Evolutionary conservation across 1,284 basidiomycete genomes (phyloP), one percentile per base, ranked within the genome.

Genomic region (Sporisorium iseilematis-ciliati): DNA sequence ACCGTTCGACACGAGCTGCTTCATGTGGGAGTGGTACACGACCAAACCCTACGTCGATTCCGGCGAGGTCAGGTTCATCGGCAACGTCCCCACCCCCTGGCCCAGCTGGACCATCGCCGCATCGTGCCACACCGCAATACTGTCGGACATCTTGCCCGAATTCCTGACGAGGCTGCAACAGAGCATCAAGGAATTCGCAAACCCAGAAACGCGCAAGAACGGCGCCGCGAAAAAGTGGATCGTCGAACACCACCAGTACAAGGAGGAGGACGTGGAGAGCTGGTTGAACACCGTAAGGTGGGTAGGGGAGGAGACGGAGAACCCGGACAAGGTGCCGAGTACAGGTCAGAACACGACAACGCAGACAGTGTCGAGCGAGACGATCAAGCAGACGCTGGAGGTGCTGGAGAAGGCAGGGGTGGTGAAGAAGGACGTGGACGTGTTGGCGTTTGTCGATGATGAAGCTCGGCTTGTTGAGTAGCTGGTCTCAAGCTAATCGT

Each of bases 31-130:
- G 46, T 86, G 86, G 86, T 97, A 97, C 86, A 98, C 96, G 2
- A 97, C 95, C 18, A 98, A 97, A 85, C 95, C 96, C 1, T 97
- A 90, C 80, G 90, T 89, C 16, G 93, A 96, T 84, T 88, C 88
- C 16, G 93, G 92, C 31, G 90, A 94, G 85, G 92, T 91, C 7
- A 75, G 82, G 41, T 85, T 95, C 91, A 93, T 96, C 73, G 93
- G 93, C 18, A 90, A 90, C 5, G 91, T 94, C 1, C 92, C 91
- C 41, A 98, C 95, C 0, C 96, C 96, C 0, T 99, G 96, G 96
- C 93, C 95, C 18, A 95, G 93, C 2, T 99, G 96, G 96, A 88
- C 77, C 1, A 84, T 84, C 55, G 83, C 83, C 14, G 80, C 80
- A 0, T 81, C 80, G 5, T 48, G 40, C 14, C 57, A 65, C 26